These are phyloP conservation scores for Xylaria grammica DNA, from an alignment of 495 filamentous ascomycete genomes.

Conservation along the genomic window DNA sequence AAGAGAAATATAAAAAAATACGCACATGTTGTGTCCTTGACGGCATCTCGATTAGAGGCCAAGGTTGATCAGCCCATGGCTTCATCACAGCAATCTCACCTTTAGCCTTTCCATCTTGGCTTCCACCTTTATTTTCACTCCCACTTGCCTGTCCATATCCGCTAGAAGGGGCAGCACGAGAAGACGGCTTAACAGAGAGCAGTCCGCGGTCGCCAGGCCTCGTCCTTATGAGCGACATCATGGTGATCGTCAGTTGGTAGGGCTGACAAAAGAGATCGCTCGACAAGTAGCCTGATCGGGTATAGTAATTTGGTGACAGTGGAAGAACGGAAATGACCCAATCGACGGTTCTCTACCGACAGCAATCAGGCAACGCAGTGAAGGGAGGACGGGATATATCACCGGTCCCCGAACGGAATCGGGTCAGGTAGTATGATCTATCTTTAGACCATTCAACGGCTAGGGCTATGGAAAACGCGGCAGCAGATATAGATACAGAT, in stretches of 20 bases:
- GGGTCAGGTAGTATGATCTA: not conserved
- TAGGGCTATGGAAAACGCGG: not conserved
- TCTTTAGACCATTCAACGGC: not conserved
- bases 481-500: not conserved
- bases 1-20: not conserved
- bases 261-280: slow-evolving; percentile 1
- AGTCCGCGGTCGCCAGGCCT: not conserved
- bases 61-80: slow-evolving; percentile 44
- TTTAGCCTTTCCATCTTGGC: not conserved
- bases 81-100: slow-evolving; percentile 9
- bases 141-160: not conserved
- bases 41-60: slow-evolving; percentile 40
- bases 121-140: not conserved
- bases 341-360: not conserved
- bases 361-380: not conserved
- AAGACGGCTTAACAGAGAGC: not conserved
- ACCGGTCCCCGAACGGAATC: not conserved
- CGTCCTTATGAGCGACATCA: not conserved
- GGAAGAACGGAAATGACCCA: not conserved
- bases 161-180: not conserved
- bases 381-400: slow-evolving; percentile 11
- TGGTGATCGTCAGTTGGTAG: not conserved
- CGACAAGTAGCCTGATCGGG: not conserved
- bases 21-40: slow-evolving; percentile 30
- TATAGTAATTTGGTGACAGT: not conserved